Percentiles rank a stretch among this genome's conserved stretches.
phyloP scores from a whole-genome alignment of 495 filamentous ascomycete genomes.

The Trichoderma erinaceum region DNA sequence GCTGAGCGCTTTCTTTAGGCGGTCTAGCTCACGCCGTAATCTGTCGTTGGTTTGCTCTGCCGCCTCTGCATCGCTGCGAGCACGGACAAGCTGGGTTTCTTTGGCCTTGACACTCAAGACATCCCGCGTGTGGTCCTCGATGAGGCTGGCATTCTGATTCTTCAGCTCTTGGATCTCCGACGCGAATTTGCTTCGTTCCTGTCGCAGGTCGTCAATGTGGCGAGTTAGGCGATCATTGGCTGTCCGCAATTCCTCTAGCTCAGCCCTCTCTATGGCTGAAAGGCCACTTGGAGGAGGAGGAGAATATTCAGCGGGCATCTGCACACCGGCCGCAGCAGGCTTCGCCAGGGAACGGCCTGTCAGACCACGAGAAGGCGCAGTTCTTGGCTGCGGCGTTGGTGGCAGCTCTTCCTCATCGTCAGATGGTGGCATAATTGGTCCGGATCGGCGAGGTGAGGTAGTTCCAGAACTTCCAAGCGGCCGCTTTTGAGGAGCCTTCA shows the following conservation, averaged over 20 bases:
- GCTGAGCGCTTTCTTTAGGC: slow-evolving; percentile 72
- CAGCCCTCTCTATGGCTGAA: slow-evolving; percentile 69
- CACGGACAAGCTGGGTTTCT: slow-evolving; percentile 91
- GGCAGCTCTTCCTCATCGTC: slow-evolving; percentile 54
- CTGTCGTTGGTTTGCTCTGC: slow-evolving; percentile 78
- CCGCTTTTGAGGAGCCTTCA: slow-evolving; percentile 64
- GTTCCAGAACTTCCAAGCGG: slow-evolving; percentile 46
- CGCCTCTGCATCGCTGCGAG: slow-evolving; percentile 80
- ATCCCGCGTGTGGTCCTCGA: slow-evolving; percentile 95
- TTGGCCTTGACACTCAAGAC: slow-evolving; percentile 96
- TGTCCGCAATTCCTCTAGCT: slow-evolving; percentile 79
- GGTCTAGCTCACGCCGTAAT: slow-evolving; percentile 81
- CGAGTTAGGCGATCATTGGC: slow-evolving; percentile 72
- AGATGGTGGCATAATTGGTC: slow-evolving; percentile 33
- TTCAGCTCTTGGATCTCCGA: slow-evolving; percentile 83
- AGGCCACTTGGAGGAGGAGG: slow-evolving; percentile 53
- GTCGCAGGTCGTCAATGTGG: slow-evolving; percentile 66
- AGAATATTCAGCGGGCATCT: slow-evolving; percentile 34
- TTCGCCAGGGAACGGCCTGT: slow-evolving; percentile 84
- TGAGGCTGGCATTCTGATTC: slow-evolving; percentile 91
- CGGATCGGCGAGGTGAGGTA: slow-evolving; percentile 60
- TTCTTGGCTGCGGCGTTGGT: slow-evolving; percentile 53
- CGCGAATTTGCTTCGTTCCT: slow-evolving; percentile 64
- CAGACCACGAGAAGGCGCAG: slow-evolving; percentile 68
- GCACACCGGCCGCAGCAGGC: slow-evolving; percentile 36